phyloP scores from a whole-genome alignment of 2,329 filamentous ascomycete species.

The Fusarium buharicum region DNA sequence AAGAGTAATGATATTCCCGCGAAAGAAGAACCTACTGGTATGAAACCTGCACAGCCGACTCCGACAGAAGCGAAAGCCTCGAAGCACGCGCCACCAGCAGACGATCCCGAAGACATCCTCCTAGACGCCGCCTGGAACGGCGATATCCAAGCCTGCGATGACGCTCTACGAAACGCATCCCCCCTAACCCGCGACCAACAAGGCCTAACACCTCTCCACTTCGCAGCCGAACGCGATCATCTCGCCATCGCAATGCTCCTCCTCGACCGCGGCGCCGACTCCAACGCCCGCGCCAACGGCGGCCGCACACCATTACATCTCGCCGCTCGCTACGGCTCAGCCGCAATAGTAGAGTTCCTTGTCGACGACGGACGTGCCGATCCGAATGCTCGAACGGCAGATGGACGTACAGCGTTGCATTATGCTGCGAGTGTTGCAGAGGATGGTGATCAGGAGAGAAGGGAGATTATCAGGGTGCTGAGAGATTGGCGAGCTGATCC shows the following conservation, averaged over 20 bases:
- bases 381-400: slow-evolving; percentile 43
- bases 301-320: slow-evolving; percentile 49
- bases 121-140: slow-evolving; percentile 51
- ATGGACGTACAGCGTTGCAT: slow-evolving; percentile 49
- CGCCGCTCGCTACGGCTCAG: slow-evolving; percentile 46
- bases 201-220: slow-evolving; percentile 48
- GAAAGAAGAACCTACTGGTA: not conserved
- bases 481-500: slow-evolving; percentile 48
- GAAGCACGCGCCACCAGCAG: not conserved
- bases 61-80: not conserved
- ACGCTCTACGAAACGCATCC: slow-evolving; percentile 41
- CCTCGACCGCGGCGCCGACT: slow-evolving; percentile 44
- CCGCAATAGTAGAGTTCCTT: slow-evolving; percentile 47
- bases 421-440: slow-evolving; percentile 48
- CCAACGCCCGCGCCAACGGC: slow-evolving; percentile 44
- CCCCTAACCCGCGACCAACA: slow-evolving; percentile 44
- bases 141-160: slow-evolving; percentile 41
- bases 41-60: slow-evolving; percentile 1
- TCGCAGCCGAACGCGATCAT: slow-evolving; percentile 48
- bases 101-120: slow-evolving; percentile 40
- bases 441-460: slow-evolving; percentile 47
- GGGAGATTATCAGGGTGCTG: slow-evolving; percentile 47
- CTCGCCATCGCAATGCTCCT: slow-evolving; percentile 50
- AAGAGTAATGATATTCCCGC: not conserved
- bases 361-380: slow-evolving; percentile 47